Base-by-base conservation (phyloP, 176 grass and related monocot species). In the Eremochloa ophiuroides region DNA sequence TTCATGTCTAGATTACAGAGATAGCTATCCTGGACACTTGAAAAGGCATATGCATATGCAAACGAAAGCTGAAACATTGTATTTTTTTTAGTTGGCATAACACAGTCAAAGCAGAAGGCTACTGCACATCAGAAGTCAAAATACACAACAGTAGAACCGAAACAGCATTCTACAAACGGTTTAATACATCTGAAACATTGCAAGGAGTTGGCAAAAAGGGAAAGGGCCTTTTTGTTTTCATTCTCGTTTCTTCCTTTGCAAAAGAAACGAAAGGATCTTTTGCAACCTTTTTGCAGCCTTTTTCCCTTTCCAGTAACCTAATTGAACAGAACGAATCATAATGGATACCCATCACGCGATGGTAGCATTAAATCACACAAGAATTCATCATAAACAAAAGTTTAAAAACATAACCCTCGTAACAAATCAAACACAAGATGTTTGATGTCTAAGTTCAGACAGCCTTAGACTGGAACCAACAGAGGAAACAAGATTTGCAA, bases 251-350 rank as follows among this genome's bases (percentile, higher is more conserved):
- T 37, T 88, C 61, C 35, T 51, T 69, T 75, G 64, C 44, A 74
- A 90, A 79, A 83, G 60, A 83, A 85, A 82, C 59, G 86, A 83
- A 86, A 79, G 25, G 40, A 44, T 78, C 58, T 50, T 42, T 34
- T 25, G 37, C 29, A 20, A 46, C 74, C 82, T 68, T 90, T 90
- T 86, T 78, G 83, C 47, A 86, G 82, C 47, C 74, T 82, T 86
- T 82, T 82, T 66, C 23, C 27, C 35, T 68, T 29, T 46, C 40
- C 14, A 46, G 68, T 39, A 81, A 47, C 73, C 76, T 68, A 81
- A 86, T 53, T 66, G 30, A 82, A 68, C 30, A 22, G 30, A 74
- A 62, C 46, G 59, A 78, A 86, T 73, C 66, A 78, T 73, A 58
- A 71, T 71, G 2, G 35, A 89, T 59, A 77, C 43, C 16, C 29